Conservation (phyloP, 805 yeast genomes). For the Peterozyma toletana region DNA sequence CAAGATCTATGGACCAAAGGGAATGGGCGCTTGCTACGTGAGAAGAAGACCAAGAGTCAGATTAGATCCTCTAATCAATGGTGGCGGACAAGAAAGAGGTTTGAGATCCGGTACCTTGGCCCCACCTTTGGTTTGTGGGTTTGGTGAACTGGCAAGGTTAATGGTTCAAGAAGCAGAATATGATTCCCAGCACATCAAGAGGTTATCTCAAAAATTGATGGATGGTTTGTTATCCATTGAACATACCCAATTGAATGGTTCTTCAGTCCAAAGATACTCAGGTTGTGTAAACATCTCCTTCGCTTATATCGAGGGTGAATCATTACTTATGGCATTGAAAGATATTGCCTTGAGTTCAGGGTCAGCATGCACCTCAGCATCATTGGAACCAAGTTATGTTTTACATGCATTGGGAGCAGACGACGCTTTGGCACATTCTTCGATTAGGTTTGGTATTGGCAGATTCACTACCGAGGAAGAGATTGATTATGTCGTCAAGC, state of each 20-base stretch:
- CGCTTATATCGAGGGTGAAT: conserved; percentile 97
- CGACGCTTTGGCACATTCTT: conserved; percentile 97
- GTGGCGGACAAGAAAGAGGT: conserved; percentile 99
- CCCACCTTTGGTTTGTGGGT: conserved; percentile 92
- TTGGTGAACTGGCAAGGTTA: conserved; percentile 94
- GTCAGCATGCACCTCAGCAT: conserved; percentile 98
- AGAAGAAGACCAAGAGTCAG: conserved; percentile 98
- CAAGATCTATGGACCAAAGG: conserved; percentile 97
- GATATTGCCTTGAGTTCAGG: conserved; percentile 96
- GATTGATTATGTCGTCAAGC: conserved; percentile 86
- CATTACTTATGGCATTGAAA: conserved; percentile 92
- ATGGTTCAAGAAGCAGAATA: conserved; percentile 66
- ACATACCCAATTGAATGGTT: conserved; percentile 88
- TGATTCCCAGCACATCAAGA: conserved; percentile 64
- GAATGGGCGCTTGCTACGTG: conserved; percentile 90
- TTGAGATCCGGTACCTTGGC: conserved; percentile 94
- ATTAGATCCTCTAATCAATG: conserved; percentile 88
- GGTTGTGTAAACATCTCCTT: conserved; percentile 97
- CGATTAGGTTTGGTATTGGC: conserved; percentile 95
- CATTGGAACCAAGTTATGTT: conserved; percentile 95
- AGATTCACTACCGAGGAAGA: conserved; percentile 96
- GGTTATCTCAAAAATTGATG: conserved; percentile 66
- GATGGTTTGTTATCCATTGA: conserved; percentile 73
- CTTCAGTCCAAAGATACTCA: conserved; percentile 62
- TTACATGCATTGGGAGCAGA: conserved; percentile 96